Evolutionary conservation across 768 basidiomycete genomes (phyloP), one percentile per base, ranked within the genome.

Genomic region (Auriscalpium microsporum): DNA sequence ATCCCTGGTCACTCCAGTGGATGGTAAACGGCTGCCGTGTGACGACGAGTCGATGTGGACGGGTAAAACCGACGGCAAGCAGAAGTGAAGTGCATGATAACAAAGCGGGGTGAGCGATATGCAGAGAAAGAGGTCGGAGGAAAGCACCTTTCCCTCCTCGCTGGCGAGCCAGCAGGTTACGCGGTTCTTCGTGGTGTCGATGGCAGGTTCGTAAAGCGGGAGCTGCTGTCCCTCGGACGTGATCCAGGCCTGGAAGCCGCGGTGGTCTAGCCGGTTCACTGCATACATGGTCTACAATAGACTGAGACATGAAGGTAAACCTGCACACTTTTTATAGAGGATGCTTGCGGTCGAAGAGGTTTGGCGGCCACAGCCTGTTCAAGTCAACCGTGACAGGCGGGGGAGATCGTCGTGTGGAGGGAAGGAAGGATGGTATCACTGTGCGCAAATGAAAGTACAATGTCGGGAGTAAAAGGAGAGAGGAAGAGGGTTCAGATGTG

Each of bases 161-260:
- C 84, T 78, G 8, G 82, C 78, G 60, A 88, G 80, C 84, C 84
- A 87, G 63, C 87, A 87, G 0, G 80, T 80, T 8, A 83, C 76
- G 9, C 72, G 72, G 56, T 78, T 66, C 5, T 66, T 60, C 6
- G 68, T 67, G 5, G 64, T 58, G 53, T 85, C 80, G 34, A 79
- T 67, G 7, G 77, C 73, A 8, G 77, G 71, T n/a, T 83, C 67
- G 65, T 83, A 80, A 65, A 86, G 84, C 5, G 71, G 74, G 10
- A 87, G 62, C 10, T 67, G 63, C 54, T 72, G 60, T 5, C 76
- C 79, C 35, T 80, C 76, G 42, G 74, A 77, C 37, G 73, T 71
- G 52, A 89, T 81, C 82, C 86, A 88, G 21, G 86, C 84, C 13
- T 83, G 83, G 68, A 86, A 87, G 7, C 76, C 80, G 16, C 78